These are phyloP conservation scores for Cytospora piceicola DNA, from an alignment of 2,329 filamentous ascomycete genomes.

Conservation along the genomic window DNA sequence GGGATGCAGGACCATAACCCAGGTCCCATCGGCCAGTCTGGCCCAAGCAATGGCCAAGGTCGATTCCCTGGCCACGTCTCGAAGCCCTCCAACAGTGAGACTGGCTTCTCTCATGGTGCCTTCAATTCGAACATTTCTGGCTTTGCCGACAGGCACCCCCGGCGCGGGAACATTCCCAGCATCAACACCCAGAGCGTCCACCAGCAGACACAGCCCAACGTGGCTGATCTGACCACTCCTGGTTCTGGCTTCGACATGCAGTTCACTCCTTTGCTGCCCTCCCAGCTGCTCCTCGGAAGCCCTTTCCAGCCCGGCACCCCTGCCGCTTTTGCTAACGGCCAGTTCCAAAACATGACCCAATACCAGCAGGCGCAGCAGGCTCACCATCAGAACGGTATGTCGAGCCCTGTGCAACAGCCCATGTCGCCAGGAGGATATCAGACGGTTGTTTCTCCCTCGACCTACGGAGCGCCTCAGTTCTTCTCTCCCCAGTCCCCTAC, in stretches of 20 bases:
- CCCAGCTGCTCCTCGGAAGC: constrained; percentile 90
- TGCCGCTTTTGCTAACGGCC: constrained; percentile 84
- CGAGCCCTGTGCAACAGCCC: constrained; percentile 75
- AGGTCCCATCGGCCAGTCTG: constrained; percentile 62
- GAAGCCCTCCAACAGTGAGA: constrained; percentile 82
- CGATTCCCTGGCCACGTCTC: constrained; percentile 73
- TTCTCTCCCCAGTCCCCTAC: constrained; percentile 86
- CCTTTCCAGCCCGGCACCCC: constrained; percentile 96
- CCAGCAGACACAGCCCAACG: constrained; percentile 53
- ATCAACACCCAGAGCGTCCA: constrained; percentile 49
- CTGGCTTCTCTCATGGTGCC: constrained; percentile 89
- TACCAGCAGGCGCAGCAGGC: constrained; percentile 68
- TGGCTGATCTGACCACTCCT: constrained; percentile 79
- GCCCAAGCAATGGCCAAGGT: constrained; percentile 57
- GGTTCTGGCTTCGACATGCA: constrained; percentile 96
- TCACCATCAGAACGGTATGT: constrained; percentile 64
- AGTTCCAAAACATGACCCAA: constrained; percentile 82
- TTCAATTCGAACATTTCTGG: constrained; percentile 85
- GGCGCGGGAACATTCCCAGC: constrained; percentile 81
- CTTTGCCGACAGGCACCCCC: constrained; percentile 84
- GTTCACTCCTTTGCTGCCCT: constrained; percentile 93
- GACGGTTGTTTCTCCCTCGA: constrained; percentile 82
- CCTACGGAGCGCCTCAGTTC: constrained; percentile 80
- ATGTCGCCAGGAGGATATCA: constrained; percentile 86
- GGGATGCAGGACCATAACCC: constrained; percentile 85